A percentile compares a stretch with the other conserved stretches of the same genome.
Evolutionary conservation across 345 rosid species (phyloP).

Genomic region (Tarenaya hassleriana): DNA sequence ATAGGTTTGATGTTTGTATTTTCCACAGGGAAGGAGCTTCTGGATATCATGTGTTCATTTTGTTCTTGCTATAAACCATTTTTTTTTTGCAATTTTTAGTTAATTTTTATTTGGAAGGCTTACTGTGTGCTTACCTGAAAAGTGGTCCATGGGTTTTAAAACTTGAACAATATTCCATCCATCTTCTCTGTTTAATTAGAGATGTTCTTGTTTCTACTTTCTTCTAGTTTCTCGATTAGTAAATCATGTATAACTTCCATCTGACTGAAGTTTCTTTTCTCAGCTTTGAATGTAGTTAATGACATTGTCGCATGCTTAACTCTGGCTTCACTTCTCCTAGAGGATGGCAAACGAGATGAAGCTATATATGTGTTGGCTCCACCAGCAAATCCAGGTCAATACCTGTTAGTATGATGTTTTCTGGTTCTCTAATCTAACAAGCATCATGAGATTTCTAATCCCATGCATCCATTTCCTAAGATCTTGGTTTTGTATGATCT

Average conservation of each 20-base stretch:
- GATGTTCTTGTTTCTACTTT: slow-evolving; percentile 6
- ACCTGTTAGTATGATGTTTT: slow-evolving; percentile 1
- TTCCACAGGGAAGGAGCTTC: slow-evolving; percentile 12
- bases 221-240: slow-evolving; percentile 6
- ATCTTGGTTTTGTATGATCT: slow-evolving; percentile 11
- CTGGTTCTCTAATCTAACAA: neutral
- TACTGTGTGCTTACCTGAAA: too few species aligned
- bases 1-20: slow-evolving; percentile 11
- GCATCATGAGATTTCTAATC: neutral
- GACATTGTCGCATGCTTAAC: slow-evolving; percentile 53
- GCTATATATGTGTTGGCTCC: slow-evolving; percentile 70
- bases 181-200: slow-evolving; percentile 6
- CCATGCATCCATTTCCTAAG: slow-evolving; percentile 7
- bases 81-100: too few species aligned
- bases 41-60: neutral
- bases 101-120: too few species aligned
- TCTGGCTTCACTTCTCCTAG: slow-evolving; percentile 70
- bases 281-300: slow-evolving; percentile 58
- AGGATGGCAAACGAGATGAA: slow-evolving; percentile 77
- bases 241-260: neutral
- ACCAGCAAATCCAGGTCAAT: slow-evolving; percentile 51
- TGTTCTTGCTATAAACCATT: too few species aligned
- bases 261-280: slow-evolving; percentile 23
- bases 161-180: too few species aligned
- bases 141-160: neutral